These are phyloP conservation scores for Hypoxylon subgilvum DNA, from an alignment of 495 filamentous ascomycete species.

Conservation along the genomic window DNA sequence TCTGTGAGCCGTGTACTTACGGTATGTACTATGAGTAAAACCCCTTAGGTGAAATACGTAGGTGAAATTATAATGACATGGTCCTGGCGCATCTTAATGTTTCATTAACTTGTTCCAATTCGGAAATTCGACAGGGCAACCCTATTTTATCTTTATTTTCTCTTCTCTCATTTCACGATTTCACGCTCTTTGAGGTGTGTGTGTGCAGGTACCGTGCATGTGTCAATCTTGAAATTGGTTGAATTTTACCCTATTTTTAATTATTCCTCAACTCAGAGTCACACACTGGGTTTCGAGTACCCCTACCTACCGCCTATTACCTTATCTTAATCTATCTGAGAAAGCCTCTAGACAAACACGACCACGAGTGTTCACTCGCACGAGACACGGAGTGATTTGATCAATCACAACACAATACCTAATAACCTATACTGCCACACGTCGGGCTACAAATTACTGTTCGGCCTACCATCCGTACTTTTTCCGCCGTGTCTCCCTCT, in stretches of 20 bases:
- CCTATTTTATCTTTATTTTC: slow-evolving; percentile 26
- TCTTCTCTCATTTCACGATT: slow-evolving; percentile 11
- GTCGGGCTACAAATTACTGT: slow-evolving; percentile 17
- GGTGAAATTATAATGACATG: slow-evolving; percentile 5
- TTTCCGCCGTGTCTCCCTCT: too few relatives aligned
- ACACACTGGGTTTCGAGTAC: too few relatives aligned
- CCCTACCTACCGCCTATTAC: too few relatives aligned
- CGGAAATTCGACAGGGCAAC: slow-evolving; percentile 27
- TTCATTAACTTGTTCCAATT: slow-evolving; percentile 35
- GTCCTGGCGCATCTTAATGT: slow-evolving; percentile 30
- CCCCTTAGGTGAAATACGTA: slow-evolving; percentile 35
- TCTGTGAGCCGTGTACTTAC: too few relatives aligned
- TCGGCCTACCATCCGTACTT: slow-evolving; percentile 17
- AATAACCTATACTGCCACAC: slow-evolving; percentile 23
- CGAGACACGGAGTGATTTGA: too few relatives aligned
- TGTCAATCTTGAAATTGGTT: slow-evolving; percentile 29
- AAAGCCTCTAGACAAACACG: slow-evolving; percentile 1
- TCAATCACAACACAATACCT: slow-evolving; percentile 1
- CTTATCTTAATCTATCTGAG: neutral
- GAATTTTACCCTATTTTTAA: slow-evolving; percentile 35
- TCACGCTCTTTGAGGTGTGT: neutral
- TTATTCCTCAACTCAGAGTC: neutral
- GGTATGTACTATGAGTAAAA: too few relatives aligned
- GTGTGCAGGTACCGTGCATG: too few relatives aligned
- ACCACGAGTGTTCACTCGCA: too few relatives aligned